These are phyloP conservation scores for Magnusiomyces ingens DNA, from an alignment of 1,139 yeast species.

Conservation along the genomic window DNA sequence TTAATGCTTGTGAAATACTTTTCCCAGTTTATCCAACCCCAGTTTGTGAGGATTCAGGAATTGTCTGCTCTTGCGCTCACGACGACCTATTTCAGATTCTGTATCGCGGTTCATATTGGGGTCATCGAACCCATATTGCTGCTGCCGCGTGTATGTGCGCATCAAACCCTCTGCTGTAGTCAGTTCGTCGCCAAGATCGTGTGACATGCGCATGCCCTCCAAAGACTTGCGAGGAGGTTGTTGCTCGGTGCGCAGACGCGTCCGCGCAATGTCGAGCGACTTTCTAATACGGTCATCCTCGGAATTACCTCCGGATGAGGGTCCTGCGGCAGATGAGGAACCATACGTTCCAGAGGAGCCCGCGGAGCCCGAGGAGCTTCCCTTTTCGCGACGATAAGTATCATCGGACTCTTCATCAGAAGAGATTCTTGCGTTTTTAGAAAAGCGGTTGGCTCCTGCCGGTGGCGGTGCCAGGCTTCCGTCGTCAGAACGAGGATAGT, in stretches of 20 bases:
- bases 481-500: slow-evolving; percentile 5
- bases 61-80: too few relatives aligned
- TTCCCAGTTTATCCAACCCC: too few relatives aligned
- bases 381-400: too few relatives aligned
- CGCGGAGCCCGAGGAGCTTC: not conserved
- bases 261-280: slow-evolving; percentile 18
- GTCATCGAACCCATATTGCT: too few relatives aligned
- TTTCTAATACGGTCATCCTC: slow-evolving; percentile 12
- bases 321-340: not conserved
- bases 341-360: not conserved
- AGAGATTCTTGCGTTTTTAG: not conserved
- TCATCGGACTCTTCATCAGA: not conserved
- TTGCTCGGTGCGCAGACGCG: slow-evolving; percentile 26
- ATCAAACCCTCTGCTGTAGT: slow-evolving; percentile 28
- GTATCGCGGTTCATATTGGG: too few relatives aligned
- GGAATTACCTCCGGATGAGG: not conserved
- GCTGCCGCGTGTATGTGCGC: slow-evolving; percentile 12
- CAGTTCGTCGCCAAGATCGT: slow-evolving; percentile 24
- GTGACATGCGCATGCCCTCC: slow-evolving; percentile 26
- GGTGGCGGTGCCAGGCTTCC: slow-evolving; percentile 1
- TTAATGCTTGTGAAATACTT: too few relatives aligned
- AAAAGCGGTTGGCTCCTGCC: not conserved
- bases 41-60: too few relatives aligned
- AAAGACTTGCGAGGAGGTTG: slow-evolving; percentile 22
- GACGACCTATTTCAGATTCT: too few relatives aligned